Evolutionary conservation across 352 stramenopile species (phyloP).

Genomic region (Phytophthora niederhauseri): DNA sequence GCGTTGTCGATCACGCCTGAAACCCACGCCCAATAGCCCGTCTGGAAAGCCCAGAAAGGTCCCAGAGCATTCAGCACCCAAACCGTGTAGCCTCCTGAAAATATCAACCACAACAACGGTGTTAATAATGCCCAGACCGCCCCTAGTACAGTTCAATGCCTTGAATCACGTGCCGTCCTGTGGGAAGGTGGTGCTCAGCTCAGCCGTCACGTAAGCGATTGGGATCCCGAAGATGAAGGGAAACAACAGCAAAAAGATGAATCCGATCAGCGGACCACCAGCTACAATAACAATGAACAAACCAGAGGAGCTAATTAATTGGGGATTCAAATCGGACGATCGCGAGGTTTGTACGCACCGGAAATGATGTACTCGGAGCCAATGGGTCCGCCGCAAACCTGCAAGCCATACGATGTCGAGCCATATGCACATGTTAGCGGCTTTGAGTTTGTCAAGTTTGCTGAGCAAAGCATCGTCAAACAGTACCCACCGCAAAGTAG

Average conservation of each 20-base stretch:
- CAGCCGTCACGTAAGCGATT: conserved; percentile 92
- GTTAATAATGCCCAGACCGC: neutral
- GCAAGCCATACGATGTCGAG: neutral
- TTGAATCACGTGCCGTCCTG: conserved; percentile 52
- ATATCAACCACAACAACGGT: conserved; percentile 19
- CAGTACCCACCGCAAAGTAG: conserved; percentile 52
- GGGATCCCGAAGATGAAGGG: conserved; percentile 92
- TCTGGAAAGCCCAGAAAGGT: conserved; percentile 85
- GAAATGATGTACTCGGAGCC: conserved; percentile 55
- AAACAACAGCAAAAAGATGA: conserved; percentile 89
- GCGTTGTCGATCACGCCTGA: conserved; percentile 92
- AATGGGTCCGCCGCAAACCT: conserved; percentile 45
- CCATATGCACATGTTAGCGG: neutral
- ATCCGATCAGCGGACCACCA: conserved; percentile 66
- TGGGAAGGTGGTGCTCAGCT: conserved; percentile 91
- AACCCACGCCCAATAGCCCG: conserved; percentile 86
- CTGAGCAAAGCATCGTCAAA: neutral
- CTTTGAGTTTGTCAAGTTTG: neutral
- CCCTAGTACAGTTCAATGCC: neutral
- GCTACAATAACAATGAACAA: conserved; percentile 21
- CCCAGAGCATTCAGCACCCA: conserved; percentile 94
- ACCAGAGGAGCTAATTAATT: neutral
- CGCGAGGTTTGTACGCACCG: conserved; percentile 14
- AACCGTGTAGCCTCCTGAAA: conserved; percentile 73
- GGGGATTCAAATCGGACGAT: neutral